These are phyloP conservation scores for Colletotrichum sp. DNA, from an alignment of 2,329 filamentous ascomycete genomes.

Conservation along the genomic window DNA sequence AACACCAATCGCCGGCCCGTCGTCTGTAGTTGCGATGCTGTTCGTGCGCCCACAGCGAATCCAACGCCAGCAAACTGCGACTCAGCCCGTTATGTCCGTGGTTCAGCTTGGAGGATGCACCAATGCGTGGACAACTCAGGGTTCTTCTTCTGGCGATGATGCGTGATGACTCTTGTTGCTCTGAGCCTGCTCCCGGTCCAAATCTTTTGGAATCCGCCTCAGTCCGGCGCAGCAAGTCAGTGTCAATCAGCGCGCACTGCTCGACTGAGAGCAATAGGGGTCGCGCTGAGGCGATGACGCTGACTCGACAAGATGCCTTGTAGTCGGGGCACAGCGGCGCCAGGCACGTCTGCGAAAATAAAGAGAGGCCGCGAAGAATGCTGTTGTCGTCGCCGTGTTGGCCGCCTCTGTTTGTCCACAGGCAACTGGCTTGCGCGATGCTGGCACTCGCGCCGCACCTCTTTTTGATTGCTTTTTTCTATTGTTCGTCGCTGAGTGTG, in stretches of 20 bases:
- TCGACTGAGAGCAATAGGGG: background rate
- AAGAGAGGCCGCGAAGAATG: background rate
- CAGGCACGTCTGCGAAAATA: background rate
- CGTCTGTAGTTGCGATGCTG: background rate
- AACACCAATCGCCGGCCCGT: constrained; percentile 1
- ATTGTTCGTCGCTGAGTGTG: constrained; percentile 4
- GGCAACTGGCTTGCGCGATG: background rate
- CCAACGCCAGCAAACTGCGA: background rate
- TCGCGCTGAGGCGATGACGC: background rate
- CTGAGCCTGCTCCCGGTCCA: background rate
- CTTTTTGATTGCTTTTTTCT: constrained; percentile 2
- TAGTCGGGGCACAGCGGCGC: background rate
- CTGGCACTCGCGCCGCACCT: background rate
- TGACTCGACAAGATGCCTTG: constrained; percentile 2
- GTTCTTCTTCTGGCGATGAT: background rate
- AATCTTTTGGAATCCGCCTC: background rate
- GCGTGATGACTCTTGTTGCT: background rate
- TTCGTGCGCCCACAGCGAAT: constrained; percentile 4
- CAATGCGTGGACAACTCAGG: background rate
- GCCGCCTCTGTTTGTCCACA: background rate
- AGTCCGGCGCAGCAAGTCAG: background rate
- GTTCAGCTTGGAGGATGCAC: constrained; percentile 6
- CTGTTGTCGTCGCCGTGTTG: background rate
- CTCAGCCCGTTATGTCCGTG: background rate
- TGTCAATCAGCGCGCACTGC: background rate